Conservation (phyloP, 2,329 filamentous ascomycete species). For the Cladophialophora carrionii region DNA sequence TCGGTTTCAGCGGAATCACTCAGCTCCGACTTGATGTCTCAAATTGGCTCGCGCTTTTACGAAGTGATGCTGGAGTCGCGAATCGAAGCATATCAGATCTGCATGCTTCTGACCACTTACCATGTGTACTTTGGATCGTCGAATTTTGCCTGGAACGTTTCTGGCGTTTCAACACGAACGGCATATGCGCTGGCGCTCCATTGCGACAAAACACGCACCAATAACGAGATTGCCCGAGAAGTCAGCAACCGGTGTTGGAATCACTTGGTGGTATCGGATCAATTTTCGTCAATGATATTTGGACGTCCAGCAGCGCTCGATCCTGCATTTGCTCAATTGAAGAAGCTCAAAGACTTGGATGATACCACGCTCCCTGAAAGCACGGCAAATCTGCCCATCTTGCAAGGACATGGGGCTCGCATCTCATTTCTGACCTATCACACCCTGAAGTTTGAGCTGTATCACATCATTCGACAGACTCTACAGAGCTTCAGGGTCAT, state of each 20-base stretch:
- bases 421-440: conserved; percentile 39
- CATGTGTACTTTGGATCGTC: conserved; percentile 37
- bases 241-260: conserved; percentile 43
- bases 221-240: conserved; percentile 34
- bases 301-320: conserved; percentile 22
- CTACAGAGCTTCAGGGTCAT: conserved; percentile 37
- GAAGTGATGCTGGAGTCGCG: conserved; percentile 30
- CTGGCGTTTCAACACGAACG: conserved; percentile 35
- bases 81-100: conserved; percentile 37
- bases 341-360: conserved; percentile 21
- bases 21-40: conserved; percentile 13
- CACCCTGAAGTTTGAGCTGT: conserved; percentile 40
- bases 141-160: conserved; percentile 36
- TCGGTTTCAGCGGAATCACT: conserved; percentile 16
- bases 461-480: conserved; percentile 40
- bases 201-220: conserved; percentile 20
- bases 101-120: conserved; percentile 31
- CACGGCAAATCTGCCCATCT: conserved; percentile 9
- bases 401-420: neutral
- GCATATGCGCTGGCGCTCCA: conserved; percentile 37
- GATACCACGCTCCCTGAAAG: conserved; percentile 15
- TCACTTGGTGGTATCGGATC: conserved; percentile 40
- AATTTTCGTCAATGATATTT: conserved; percentile 42
- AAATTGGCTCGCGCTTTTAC: conserved; percentile 24
- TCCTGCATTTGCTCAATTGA: conserved; percentile 21